Percentiles rank a stretch among this genome's conserved stretches.
These are phyloP conservation scores for Alnus rubra DNA, from an alignment of 306 rosid genomes.

Conservation along the genomic window DNA sequence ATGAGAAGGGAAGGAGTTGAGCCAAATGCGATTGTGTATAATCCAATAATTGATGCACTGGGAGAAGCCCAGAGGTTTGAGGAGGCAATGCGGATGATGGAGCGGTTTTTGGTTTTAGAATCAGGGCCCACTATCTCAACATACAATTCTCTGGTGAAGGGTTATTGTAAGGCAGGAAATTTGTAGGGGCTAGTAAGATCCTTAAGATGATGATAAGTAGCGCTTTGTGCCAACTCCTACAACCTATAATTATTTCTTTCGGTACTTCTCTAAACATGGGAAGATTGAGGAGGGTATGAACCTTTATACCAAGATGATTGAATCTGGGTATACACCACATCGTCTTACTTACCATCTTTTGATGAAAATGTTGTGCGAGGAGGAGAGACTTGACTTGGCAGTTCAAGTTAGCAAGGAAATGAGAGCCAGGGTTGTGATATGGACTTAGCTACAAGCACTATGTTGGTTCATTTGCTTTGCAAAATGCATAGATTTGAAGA, in stretches of 20 bases:
- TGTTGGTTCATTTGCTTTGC: constrained; percentile 77
- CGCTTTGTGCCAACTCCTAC: constrained; percentile 68
- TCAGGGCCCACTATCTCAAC: constrained; percentile 83
- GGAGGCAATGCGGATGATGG: constrained; percentile 84
- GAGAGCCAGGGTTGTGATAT: constrained; percentile 75
- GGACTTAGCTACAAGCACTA: constrained; percentile 81
- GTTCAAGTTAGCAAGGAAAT: constrained; percentile 81
- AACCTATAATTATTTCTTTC: constrained; percentile 87
- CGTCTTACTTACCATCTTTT: constrained; percentile 81
- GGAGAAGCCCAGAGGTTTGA: constrained; percentile 80
- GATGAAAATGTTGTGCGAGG: constrained; percentile 87
- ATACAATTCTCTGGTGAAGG: constrained; percentile 79
- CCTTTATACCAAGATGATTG: constrained; percentile 78
- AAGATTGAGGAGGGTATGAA: constrained; percentile 89
- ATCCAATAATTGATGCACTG: constrained; percentile 79
- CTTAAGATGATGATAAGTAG: constrained; percentile 81
- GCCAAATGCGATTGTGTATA: constrained; percentile 77
- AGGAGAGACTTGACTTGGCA: constrained; percentile 70
- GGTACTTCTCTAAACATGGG: constrained; percentile 68
- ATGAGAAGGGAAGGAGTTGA: constrained; percentile 68
- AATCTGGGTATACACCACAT: constrained; percentile 76
- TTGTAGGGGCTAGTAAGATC: constrained; percentile 76
- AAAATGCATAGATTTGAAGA: constrained; percentile 69
- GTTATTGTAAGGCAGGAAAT: constrained; percentile 83
- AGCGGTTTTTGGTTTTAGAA: constrained; percentile 68